These are phyloP conservation scores for Tetradesmus obliquus DNA, from an alignment of 139 green algal species.

Conservation along the genomic window DNA sequence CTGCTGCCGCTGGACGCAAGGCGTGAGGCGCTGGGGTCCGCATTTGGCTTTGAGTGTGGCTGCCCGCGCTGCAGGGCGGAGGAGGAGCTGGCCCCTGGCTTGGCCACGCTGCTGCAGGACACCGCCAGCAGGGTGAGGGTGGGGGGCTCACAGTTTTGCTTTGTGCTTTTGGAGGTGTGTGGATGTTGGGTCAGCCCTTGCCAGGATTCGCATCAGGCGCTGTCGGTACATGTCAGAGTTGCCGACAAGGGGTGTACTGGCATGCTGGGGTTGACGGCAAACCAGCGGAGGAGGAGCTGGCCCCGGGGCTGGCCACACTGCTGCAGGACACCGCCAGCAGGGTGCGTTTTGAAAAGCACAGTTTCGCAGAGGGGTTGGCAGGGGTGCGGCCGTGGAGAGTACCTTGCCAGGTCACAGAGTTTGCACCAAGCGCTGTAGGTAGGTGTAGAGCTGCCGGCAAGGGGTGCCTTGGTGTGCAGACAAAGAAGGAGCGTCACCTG, in stretches of 20 bases:
- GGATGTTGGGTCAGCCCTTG: background rate
- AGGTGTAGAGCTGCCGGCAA: background rate
- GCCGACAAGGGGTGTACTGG: too few relatives aligned
- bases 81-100: background rate
- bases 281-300: background rate
- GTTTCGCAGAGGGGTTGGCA: background rate
- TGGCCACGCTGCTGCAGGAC: constrained; percentile 30
- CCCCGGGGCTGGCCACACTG: background rate
- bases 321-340: constrained; percentile 9
- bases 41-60: constrained; percentile 17
- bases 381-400: background rate
- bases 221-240: background rate
- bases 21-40: background rate
- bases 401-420: background rate
- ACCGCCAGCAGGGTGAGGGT: constrained; percentile 32
- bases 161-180: background rate
- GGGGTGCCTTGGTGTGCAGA: too few relatives aligned
- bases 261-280: background rate
- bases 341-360: background rate
- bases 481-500: too few relatives aligned
- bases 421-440: background rate
- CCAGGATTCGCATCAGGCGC: background rate
- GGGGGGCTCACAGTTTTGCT: background rate
- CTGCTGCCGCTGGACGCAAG: constrained; percentile 35
- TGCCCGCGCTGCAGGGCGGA: background rate